A percentile compares a stretch with the other conserved stretches of the same genome.
These are phyloP conservation scores for Solanum dulcamara DNA, from an alignment of 257 asterid genomes.

Conservation along the genomic window DNA sequence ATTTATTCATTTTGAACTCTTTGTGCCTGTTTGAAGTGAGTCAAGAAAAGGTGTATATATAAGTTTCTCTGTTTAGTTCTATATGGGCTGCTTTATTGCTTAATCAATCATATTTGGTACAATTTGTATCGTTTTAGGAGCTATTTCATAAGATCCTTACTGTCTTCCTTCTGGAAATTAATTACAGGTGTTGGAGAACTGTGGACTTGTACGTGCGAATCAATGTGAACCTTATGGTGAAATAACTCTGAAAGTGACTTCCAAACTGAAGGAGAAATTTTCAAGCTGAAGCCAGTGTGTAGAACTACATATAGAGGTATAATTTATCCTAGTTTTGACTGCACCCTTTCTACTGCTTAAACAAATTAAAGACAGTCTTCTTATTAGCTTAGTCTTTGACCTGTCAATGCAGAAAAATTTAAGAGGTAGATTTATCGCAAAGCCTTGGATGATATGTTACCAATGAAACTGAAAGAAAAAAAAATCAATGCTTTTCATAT, in stretches of 20 bases:
- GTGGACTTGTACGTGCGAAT: neutral
- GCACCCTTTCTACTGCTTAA: neutral
- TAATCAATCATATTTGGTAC: neutral
- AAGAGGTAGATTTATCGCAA: neutral
- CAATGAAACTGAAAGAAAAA: neutral
- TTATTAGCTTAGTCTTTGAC: neutral
- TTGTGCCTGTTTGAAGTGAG: neutral
- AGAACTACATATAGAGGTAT: neutral
- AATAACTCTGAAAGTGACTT: constrained; percentile 39
- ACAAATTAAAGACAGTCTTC: neutral
- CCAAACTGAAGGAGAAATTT: constrained; percentile 47
- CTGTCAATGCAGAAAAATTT: neutral
- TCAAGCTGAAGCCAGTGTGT: constrained; percentile 8
- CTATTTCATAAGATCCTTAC: neutral
- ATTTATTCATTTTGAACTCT: neutral
- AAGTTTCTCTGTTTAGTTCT: neutral
- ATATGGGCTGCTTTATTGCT: neutral
- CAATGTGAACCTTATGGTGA: constrained; percentile 55
- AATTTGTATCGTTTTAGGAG: neutral
- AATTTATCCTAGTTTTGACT: neutral
- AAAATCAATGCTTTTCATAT: neutral
- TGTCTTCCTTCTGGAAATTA: neutral
- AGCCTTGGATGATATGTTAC: neutral
- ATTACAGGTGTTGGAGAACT: constrained; percentile 54
- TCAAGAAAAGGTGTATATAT: neutral